Percentiles rank a stretch among this genome's conserved stretches.
Conservation (phyloP, 768 basidiomycete genomes). For the Suillus clintonianus region DNA sequence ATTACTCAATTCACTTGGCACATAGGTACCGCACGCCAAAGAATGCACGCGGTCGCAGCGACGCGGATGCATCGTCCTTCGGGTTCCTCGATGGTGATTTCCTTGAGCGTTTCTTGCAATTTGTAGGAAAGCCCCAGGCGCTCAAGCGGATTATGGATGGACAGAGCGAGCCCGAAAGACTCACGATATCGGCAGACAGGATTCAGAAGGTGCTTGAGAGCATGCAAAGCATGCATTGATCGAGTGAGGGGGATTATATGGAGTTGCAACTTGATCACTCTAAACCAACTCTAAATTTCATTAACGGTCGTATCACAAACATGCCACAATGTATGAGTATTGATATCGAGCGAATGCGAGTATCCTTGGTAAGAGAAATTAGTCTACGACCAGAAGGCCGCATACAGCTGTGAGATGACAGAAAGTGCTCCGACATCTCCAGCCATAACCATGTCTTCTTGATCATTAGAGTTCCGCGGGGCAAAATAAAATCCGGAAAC, state of each 20-base stretch:
- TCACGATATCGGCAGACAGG: conserved; percentile 42
- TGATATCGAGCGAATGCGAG: background rate
- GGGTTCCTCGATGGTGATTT: conserved; percentile 93
- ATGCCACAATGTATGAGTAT: conserved; percentile 20
- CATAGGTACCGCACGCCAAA: conserved; percentile 73
- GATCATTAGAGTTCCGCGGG: conserved; percentile 41
- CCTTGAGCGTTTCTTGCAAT: conserved; percentile 63
- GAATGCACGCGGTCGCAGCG: conserved; percentile 53
- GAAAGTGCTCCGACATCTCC: conserved; percentile 5
- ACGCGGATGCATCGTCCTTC: conserved; percentile 54
- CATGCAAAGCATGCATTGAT: conserved; percentile 58
- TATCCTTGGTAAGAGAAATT: background rate
- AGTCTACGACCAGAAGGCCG: conserved; percentile 1
- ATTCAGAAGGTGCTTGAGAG: conserved; percentile 47
- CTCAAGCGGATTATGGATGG: conserved; percentile 60
- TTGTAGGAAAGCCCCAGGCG: conserved; percentile 38
- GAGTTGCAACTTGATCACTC: background rate
- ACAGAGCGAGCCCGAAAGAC: conserved; percentile 55
- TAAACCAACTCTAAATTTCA: background rate
- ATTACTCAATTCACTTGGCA: background rate
- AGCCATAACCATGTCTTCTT: conserved; percentile 13
- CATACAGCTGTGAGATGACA: conserved; percentile 6
- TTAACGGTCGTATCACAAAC: conserved; percentile 10
- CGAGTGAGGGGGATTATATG: background rate
- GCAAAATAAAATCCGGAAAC: conserved; percentile 92